Percentiles rank a stretch among this genome's conserved stretches.
These are phyloP conservation scores for Yarrowia keelungensis DNA, from an alignment of 805 yeast genomes.

Conservation along the genomic window DNA sequence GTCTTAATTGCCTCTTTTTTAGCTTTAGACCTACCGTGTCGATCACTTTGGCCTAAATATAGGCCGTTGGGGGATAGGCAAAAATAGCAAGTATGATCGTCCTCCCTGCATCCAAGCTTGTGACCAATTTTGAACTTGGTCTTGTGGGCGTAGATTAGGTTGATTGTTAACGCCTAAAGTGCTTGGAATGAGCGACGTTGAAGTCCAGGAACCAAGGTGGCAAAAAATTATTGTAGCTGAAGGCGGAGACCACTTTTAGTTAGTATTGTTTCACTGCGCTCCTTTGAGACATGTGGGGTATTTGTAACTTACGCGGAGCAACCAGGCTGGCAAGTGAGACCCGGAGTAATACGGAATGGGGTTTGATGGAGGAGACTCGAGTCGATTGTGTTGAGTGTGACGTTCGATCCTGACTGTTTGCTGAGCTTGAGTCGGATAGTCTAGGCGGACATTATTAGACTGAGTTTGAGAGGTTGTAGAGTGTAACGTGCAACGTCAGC, in stretches of 20 bases:
- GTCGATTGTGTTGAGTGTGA: background rate
- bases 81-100: background rate
- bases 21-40: background rate
- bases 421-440: background rate
- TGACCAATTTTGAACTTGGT: too few species aligned
- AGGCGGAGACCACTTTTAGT: too few species aligned
- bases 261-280: background rate
- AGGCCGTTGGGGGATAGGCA: too few species aligned
- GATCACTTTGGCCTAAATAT: background rate
- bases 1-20: background rate
- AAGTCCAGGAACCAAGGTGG: too few species aligned
- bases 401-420: background rate
- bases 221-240: too few species aligned
- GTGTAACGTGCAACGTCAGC: slow-evolving; percentile 8
- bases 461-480: background rate
- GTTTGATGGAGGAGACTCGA: too few species aligned
- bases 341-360: background rate
- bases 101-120: slow-evolving; percentile 7
- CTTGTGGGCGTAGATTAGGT: background rate
- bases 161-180: background rate
- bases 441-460: background rate
- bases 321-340: background rate
- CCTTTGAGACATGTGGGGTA: slow-evolving; percentile 13
- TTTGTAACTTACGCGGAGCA: background rate
- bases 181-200: background rate